Percentiles rank a stretch among this genome's conserved stretches.
Conservation (phyloP, 306 rosid species). For the Abrus precatorius region DNA sequence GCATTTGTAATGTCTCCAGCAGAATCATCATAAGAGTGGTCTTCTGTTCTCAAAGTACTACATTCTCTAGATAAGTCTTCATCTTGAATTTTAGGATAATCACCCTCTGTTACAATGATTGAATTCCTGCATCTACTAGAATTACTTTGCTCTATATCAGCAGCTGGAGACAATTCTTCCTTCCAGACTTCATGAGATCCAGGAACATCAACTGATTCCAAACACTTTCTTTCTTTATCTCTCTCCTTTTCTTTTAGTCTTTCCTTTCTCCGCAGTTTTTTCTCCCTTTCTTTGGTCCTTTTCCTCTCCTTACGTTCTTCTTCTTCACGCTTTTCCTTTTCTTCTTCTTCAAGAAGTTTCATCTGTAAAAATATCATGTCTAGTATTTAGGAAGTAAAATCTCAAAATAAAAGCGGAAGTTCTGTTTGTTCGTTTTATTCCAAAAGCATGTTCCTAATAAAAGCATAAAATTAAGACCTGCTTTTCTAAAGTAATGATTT, state of each 20-base stretch:
- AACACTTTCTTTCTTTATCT: slow-evolving; percentile 67
- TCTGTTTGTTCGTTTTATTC: neutral
- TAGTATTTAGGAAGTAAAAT: slow-evolving; percentile 47
- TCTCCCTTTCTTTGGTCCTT: slow-evolving; percentile 91
- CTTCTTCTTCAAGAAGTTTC: slow-evolving; percentile 99
- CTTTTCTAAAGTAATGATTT: slow-evolving; percentile 92
- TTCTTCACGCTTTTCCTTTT: slow-evolving; percentile 97
- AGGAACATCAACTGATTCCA: slow-evolving; percentile 57
- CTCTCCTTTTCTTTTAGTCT: slow-evolving; percentile 93
- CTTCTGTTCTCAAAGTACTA: slow-evolving; percentile 55
- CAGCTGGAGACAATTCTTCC: slow-evolving; percentile 66
- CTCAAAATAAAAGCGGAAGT: slow-evolving; percentile 32
- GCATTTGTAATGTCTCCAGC: slow-evolving; percentile 60
- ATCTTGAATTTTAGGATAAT: slow-evolving; percentile 67
- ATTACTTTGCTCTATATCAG: slow-evolving; percentile 69
- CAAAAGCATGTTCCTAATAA: slow-evolving; percentile 1
- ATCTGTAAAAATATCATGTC: slow-evolving; percentile 61
- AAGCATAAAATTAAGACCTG: slow-evolving; percentile 72
- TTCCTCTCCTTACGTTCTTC: slow-evolving; percentile 98
- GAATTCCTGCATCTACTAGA: slow-evolving; percentile 58
- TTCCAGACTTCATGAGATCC: slow-evolving; percentile 65
- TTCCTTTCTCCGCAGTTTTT: slow-evolving; percentile 92
- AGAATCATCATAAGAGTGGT: slow-evolving; percentile 53
- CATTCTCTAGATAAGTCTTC: slow-evolving; percentile 60
- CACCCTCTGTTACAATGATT: slow-evolving; percentile 66